phyloP scores from a whole-genome alignment of 108 stramenopile genomes.

The Cyclotella atomus region DNA sequence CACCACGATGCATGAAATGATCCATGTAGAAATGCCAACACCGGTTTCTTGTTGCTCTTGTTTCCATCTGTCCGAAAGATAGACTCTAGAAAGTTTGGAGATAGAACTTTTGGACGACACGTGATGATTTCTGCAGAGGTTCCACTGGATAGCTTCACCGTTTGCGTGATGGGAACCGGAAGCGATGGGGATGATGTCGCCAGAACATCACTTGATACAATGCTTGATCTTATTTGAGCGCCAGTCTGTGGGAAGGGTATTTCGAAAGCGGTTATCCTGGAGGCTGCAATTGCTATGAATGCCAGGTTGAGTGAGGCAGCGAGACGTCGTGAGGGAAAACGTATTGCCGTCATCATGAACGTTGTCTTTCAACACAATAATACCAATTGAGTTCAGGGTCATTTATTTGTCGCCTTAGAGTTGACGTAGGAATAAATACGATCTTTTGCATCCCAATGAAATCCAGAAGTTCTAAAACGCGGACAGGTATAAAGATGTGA shows the following conservation, averaged over 20 bases:
- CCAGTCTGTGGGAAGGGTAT: conserved; percentile 17
- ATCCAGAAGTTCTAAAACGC: no score
- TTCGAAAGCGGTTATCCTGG: no score
- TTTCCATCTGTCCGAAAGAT: conserved; percentile 1
- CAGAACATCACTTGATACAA: not conserved
- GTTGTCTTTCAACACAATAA: not conserved
- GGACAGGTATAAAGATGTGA: no score
- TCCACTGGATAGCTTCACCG: conserved; percentile 29
- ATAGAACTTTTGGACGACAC: conserved; percentile 18
- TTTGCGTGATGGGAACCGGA: conserved; percentile 15
- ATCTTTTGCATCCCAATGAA: no score
- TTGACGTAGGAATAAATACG: no score
- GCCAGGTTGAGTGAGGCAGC: not conserved
- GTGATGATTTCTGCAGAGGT: conserved; percentile 41
- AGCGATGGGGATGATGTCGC: not conserved
- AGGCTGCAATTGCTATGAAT: not conserved
- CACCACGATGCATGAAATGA: conserved; percentile 69
- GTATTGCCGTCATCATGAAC: not conserved
- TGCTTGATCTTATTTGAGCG: conserved; percentile 30
- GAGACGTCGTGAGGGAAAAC: not conserved
- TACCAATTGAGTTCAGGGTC: no score
- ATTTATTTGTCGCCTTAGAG: no score
- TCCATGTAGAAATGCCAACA: conserved; percentile 57
- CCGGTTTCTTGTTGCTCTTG: conserved; percentile 30
- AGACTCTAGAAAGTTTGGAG: conserved; percentile 15